Percentiles rank a stretch among this genome's conserved stretches.
phyloP scores from a whole-genome alignment of 257 asterid species.

The Jaltomata sinuosa region DNA sequence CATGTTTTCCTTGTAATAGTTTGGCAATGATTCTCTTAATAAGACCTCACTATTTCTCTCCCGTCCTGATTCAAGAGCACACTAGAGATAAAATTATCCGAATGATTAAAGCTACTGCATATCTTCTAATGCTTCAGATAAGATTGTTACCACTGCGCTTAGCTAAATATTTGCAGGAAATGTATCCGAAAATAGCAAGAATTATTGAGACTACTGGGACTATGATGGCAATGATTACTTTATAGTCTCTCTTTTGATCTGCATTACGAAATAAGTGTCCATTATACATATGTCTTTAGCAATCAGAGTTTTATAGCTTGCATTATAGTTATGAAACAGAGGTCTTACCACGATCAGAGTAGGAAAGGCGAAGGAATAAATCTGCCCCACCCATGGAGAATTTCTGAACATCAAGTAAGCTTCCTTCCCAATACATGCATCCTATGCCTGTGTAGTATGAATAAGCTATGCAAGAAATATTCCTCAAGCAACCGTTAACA shows the following conservation, averaged over 20 bases:
- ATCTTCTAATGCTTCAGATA: not conserved
- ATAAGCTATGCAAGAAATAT: conserved; percentile 21
- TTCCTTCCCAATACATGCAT: conserved; percentile 20
- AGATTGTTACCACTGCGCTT: conserved; percentile 33
- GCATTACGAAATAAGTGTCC: conserved; percentile 3
- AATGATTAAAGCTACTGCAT: not conserved
- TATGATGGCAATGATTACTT: conserved; percentile 16
- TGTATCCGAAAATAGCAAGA: conserved; percentile 5
- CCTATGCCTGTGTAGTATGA: conserved; percentile 12
- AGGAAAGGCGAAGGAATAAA: conserved; percentile 38
- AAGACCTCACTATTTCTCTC: not conserved
- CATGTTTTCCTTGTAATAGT: not conserved
- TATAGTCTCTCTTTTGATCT: conserved; percentile 14
- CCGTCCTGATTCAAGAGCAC: conserved; percentile 19
- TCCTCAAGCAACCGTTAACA: conserved; percentile 18
- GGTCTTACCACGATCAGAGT: conserved; percentile 38
- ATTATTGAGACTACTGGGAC: conserved; percentile 18
- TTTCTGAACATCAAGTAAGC: conserved; percentile 29
- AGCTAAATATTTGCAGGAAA: conserved; percentile 7
- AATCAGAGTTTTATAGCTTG: not conserved
- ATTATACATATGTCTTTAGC: not conserved
- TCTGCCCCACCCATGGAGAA: conserved; percentile 26
- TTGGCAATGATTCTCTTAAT: not conserved
- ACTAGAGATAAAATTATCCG: not conserved
- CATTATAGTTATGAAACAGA: not conserved